phyloP scores from a whole-genome alignment of 1,284 basidiomycete genomes.

The Marasmius tenuissimus region DNA sequence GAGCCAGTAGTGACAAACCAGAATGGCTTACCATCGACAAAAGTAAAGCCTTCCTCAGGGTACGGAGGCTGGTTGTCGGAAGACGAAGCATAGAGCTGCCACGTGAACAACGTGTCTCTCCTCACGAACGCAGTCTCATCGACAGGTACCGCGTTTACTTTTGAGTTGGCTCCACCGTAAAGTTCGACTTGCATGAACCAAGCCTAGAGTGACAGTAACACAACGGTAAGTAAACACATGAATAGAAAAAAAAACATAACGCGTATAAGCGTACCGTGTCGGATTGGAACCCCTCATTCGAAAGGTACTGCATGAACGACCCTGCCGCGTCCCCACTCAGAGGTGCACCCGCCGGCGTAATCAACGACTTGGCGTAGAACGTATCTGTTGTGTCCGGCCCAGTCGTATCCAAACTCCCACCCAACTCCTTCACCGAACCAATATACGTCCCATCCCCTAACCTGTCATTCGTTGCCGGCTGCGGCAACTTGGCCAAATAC shows the following conservation, averaged over 20 bases:
- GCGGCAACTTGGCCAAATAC: constrained; percentile 27
- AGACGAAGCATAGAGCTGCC: constrained; percentile 18
- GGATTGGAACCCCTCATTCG: constrained; percentile 19
- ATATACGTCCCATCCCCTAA: constrained; percentile 31
- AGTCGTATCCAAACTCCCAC: constrained; percentile 19
- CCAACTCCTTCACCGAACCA: constrained; percentile 28
- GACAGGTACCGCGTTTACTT: not conserved
- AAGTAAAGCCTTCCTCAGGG: constrained; percentile 1
- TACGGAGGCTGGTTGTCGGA: not conserved
- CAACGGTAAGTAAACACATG: not conserved
- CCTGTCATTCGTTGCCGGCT: constrained; percentile 15
- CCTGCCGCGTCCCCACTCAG: constrained; percentile 15
- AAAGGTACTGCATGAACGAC: constrained; percentile 17
- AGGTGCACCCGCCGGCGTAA: constrained; percentile 18
- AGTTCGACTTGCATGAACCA: constrained; percentile 20
- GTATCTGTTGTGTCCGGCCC: constrained; percentile 19
- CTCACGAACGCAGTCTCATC: not conserved
- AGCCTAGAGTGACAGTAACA: constrained; percentile 11
- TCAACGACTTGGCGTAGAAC: constrained; percentile 30
- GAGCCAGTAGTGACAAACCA: not conserved
- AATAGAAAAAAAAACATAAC: not conserved
- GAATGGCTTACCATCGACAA: not conserved
- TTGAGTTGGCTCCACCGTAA: not conserved
- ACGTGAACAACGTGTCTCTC: constrained; percentile 18
- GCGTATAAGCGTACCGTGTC: not conserved